Conservation (phyloP, 257 asterid genomes). For the Salvia splendens region DNA sequence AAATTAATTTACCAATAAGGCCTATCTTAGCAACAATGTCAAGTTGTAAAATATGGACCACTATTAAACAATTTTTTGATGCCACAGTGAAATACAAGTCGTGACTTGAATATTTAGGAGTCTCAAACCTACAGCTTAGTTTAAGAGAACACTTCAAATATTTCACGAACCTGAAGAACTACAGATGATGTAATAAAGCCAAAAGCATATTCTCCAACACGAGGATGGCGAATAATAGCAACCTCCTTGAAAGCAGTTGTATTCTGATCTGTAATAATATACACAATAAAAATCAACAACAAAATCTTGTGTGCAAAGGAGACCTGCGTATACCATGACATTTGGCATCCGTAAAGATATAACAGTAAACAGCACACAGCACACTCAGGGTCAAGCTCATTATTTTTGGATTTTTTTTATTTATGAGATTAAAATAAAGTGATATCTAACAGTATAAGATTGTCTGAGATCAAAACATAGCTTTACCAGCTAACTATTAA, state of each 20-base stretch:
- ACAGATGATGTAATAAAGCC: slow-evolving; percentile 90
- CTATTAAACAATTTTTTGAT: slow-evolving; percentile 1
- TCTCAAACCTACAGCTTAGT: neutral
- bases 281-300: slow-evolving; percentile 27
- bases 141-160: slow-evolving; percentile 17
- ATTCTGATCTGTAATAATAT: slow-evolving; percentile 61
- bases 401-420: neutral
- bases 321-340: too few species aligned
- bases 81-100: slow-evolving; percentile 7
- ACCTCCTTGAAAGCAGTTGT: slow-evolving; percentile 96
- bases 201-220: slow-evolving; percentile 88
- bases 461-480: slow-evolving; percentile 8
- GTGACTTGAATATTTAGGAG: neutral
- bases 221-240: slow-evolving; percentile 90
- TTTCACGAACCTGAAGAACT: slow-evolving; percentile 70
- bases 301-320: slow-evolving; percentile 12
- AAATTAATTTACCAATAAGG: neutral
- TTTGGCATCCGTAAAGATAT: neutral
- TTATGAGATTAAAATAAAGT: neutral
- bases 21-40: neutral
- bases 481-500: neutral
- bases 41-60: slow-evolving; percentile 4
- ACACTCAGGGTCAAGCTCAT: slow-evolving; percentile 3
- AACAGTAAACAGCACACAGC: neutral
- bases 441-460: slow-evolving; percentile 9